Base-by-base conservation (phyloP, 495 filamentous ascomycete species). In the Aspergillus ellipticus region DNA sequence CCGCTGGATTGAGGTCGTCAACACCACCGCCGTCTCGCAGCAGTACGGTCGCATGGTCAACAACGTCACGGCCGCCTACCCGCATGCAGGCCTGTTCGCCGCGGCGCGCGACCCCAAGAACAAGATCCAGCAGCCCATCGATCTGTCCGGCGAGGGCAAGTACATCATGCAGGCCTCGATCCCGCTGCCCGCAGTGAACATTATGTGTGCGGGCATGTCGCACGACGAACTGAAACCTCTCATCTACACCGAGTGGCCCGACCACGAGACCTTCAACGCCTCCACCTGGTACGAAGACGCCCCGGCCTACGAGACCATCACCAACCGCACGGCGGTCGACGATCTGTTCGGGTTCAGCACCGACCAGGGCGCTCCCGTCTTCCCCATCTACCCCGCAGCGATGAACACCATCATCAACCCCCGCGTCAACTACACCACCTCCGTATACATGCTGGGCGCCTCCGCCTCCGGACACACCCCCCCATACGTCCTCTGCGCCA, bases 41-140 rank as follows among this genome's bases (percentile, higher is more conserved):
- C 55, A 68, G 26, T 65, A 80, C 57, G 53, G 59, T 0, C 73
- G 87, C 33, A 70, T 86, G 42, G 65, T 90, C 55, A 85, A 88
- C 67, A 91, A 90, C 60, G 80, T 90, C 39, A 89, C 85, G 0
- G 78, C 90, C 58, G 84, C 86, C 2, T 84, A 90, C 76, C 88
- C 88, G 0, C 88, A 91, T 54, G 75, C 82, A 2, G 85, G 85
- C 1, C 71, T 92, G 4, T 79, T 85, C 22, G 66, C 67, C 19
- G 88, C 88, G 2, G 82, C 83, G 0, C 74, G 72, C 21, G 74
- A 89, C 58, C 59, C 70, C 0, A 67, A 56, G 22, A 92, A 91
- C 63, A 60, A 67, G 2, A 88, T 92, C 45, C 63, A 83, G 39
- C 87, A 90, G 58, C 88, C 89, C 0, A 68, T 76, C 17, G 84